A percentile compares a stretch with the other conserved stretches of the same genome.
Evolutionary conservation across 2,329 filamentous ascomycete genomes (phyloP).

Genomic region (Epichloe elymi): DNA sequence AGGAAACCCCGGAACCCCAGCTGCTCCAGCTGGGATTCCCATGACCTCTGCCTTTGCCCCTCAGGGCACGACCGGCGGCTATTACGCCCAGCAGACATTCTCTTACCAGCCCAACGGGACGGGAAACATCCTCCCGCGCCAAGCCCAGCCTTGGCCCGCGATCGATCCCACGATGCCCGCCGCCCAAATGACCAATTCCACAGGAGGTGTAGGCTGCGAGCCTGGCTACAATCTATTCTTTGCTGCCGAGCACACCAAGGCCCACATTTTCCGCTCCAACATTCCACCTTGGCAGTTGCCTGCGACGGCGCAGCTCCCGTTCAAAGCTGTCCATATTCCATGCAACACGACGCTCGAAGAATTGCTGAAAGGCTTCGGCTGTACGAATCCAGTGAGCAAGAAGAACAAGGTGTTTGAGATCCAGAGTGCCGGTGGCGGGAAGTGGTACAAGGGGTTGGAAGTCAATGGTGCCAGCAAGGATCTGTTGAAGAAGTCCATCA

Average conservation of each 20-base stretch:
- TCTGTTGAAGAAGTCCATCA: constrained; percentile 35
- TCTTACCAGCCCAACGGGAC: constrained; percentile 26
- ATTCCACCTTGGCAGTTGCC: constrained; percentile 40
- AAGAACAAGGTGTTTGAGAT: constrained; percentile 47
- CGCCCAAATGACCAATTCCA: constrained; percentile 41
- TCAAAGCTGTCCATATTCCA: constrained; percentile 39
- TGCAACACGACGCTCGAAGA: constrained; percentile 39
- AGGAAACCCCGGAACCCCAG: constrained; percentile 7
- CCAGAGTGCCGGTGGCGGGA: constrained; percentile 38
- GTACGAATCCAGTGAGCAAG: constrained; percentile 32
- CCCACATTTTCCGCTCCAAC: constrained; percentile 42
- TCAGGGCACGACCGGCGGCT: constrained; percentile 11
- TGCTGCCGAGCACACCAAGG: constrained; percentile 41
- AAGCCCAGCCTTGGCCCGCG: constrained; percentile 28
- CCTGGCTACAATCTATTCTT: constrained; percentile 53
- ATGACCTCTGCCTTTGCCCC: neutral
- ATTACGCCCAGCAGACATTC: constrained; percentile 14
- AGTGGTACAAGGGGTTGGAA: constrained; percentile 44
- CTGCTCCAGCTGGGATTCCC: neutral
- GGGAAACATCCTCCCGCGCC: constrained; percentile 22
- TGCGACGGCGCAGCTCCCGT: constrained; percentile 27
- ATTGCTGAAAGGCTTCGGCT: constrained; percentile 46
- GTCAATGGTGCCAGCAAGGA: constrained; percentile 37
- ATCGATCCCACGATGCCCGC: constrained; percentile 35
- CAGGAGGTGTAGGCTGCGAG: constrained; percentile 44